A percentile compares a stretch with the other conserved stretches of the same genome.
Evolutionary conservation across 2,329 filamentous ascomycete species (phyloP).

Genomic region (Trichophyton mentagrophytes): DNA sequence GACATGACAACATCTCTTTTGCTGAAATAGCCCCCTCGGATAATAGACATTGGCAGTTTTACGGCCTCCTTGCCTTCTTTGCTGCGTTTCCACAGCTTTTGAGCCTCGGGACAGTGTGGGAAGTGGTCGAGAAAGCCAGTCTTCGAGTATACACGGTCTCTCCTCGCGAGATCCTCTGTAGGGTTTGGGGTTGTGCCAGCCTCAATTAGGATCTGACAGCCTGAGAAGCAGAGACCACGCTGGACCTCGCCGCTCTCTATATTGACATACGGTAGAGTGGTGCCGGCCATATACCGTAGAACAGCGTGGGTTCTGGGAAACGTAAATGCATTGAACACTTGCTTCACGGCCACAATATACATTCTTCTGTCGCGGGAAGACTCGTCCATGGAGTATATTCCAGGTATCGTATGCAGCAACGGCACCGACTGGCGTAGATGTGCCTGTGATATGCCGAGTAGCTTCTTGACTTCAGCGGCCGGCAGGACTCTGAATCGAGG

Average conservation of each 20-base stretch:
- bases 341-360: neutral
- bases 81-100: slow-evolving; percentile 5
- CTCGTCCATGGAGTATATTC: slow-evolving; percentile 4
- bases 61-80: slow-evolving; percentile 5
- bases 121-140: slow-evolving; percentile 6
- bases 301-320: neutral
- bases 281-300: slow-evolving; percentile 6
- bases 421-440: slow-evolving; percentile 2
- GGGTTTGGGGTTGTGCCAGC: neutral
- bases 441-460: neutral
- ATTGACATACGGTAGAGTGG: slow-evolving; percentile 7
- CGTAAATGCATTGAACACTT: neutral
- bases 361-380: neutral
- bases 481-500: neutral
- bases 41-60: neutral
- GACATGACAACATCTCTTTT: neutral
- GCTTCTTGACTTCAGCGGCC: neutral
- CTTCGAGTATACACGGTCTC: slow-evolving; percentile 5
- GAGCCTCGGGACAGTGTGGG: slow-evolving; percentile 5
- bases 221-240: slow-evolving; percentile 3
- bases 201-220: slow-evolving; percentile 7
- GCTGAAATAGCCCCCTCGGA: neutral
- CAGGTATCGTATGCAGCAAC: neutral
- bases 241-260: neutral
- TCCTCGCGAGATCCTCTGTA: neutral